Conservation (phyloP, 352 stramenopile genomes). For the Pythium pyrilobum region DNA sequence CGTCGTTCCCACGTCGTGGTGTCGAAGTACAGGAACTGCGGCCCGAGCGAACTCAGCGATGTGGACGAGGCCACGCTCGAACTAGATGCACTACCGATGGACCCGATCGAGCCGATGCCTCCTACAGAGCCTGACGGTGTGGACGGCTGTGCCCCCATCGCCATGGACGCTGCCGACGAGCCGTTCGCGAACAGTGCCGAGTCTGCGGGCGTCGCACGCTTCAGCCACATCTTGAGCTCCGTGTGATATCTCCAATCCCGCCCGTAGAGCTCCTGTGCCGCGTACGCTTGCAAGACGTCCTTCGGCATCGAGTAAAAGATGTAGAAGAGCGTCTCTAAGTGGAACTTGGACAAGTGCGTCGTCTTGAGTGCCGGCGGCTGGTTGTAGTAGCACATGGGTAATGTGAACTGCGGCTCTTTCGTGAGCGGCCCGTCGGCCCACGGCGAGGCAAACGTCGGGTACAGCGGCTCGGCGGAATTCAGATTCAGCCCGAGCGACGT, state of each 20-base stretch:
- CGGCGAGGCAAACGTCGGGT: constrained; percentile 78
- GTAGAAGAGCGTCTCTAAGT: constrained; percentile 99
- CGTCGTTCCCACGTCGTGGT: constrained; percentile 93
- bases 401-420: constrained; percentile 80
- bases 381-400: constrained; percentile 87
- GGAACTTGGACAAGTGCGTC: constrained; percentile 97
- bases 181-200: constrained; percentile 42
- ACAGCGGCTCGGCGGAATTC: constrained; percentile 77
- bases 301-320: constrained; percentile 99
- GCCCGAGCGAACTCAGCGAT: constrained; percentile 29
- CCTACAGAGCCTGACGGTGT: constrained; percentile 26
- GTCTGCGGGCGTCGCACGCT: constrained; percentile 66
- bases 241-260: constrained; percentile 97
- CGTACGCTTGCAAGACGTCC: constrained; percentile 94
- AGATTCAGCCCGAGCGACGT: constrained; percentile 82
- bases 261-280: constrained; percentile 85
- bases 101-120: constrained; percentile 37
- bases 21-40: constrained; percentile 95
- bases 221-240: constrained; percentile 97
- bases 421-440: constrained; percentile 68
- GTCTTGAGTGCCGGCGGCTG: constrained; percentile 97
- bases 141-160: constrained; percentile 12
- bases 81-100: constrained; percentile 55
- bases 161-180: constrained; percentile 21
- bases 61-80: constrained; percentile 20